Percentiles rank a stretch among this genome's conserved stretches.
Conservation (phyloP, 148 eudicot species). For the Rhododendron kiyosumense region DNA sequence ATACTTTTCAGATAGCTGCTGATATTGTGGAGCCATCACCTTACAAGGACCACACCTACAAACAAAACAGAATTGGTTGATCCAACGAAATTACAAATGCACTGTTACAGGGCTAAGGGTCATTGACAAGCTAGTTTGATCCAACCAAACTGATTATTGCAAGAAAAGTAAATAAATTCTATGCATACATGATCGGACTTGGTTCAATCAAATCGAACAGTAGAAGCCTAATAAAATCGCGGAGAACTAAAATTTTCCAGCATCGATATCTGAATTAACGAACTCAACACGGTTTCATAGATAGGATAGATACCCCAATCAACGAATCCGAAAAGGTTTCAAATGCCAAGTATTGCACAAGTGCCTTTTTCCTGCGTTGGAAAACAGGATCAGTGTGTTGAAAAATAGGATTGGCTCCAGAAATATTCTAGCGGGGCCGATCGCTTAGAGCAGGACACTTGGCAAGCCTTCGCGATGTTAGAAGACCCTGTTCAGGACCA, state of each 20-base stretch:
- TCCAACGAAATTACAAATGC: neutral
- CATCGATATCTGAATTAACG: neutral
- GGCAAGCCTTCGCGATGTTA: neutral
- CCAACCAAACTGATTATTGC: neutral
- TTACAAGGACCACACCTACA: constrained; percentile 96
- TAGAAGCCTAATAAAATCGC: neutral
- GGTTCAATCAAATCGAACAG: neutral
- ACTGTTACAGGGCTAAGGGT: neutral
- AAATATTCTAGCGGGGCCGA: neutral
- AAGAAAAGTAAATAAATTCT: neutral
- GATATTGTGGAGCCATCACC: constrained; percentile 77
- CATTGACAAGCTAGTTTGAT: neutral
- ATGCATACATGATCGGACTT: neutral
- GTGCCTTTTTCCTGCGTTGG: neutral
- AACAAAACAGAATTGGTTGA: neutral
- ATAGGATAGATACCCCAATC: neutral
- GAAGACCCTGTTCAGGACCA: neutral
- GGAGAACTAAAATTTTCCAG: neutral
- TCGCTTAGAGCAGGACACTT: neutral
- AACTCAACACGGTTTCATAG: neutral
- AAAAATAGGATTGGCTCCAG: neutral
- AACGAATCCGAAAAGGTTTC: neutral
- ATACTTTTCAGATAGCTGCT: constrained; percentile 62
- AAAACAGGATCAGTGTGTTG: no score
- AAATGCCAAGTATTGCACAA: neutral